Evolutionary conservation across 2,329 filamentous ascomycete species (phyloP).

Genomic region (Zalaria obscura): DNA sequence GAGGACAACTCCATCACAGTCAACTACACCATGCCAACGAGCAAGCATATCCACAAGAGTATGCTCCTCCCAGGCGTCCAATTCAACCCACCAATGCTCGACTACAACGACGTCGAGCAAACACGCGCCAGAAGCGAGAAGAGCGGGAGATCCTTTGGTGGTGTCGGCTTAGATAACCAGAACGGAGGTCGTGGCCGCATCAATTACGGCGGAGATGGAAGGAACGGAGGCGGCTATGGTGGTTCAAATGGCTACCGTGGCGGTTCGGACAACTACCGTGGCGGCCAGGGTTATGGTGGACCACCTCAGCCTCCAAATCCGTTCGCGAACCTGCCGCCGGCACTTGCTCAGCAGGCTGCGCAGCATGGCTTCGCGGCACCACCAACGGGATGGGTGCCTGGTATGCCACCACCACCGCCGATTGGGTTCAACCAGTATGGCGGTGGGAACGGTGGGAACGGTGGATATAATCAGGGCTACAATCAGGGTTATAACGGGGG

Average conservation of each 20-base stretch:
- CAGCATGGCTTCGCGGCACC: constrained; percentile 15
- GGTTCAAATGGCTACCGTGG: constrained; percentile 11
- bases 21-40: constrained; percentile 67
- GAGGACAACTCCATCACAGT: constrained; percentile 84
- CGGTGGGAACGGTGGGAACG: constrained; percentile 9
- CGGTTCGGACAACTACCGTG: constrained; percentile 10
- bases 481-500: constrained; percentile 2
- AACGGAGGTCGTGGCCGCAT: constrained; percentile 35
- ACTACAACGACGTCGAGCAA: constrained; percentile 59
- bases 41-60: constrained; percentile 68
- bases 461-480: constrained; percentile 13
- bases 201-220: constrained; percentile 34
- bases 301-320: constrained; percentile 11
- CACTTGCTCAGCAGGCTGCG: constrained; percentile 18
- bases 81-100: constrained; percentile 57
- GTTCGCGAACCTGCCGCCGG: constrained; percentile 16
- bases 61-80: constrained; percentile 81
- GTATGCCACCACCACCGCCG: constrained; percentile 11
- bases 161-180: constrained; percentile 43
- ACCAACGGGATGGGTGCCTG: constrained; percentile 10
- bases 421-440: constrained; percentile 8
- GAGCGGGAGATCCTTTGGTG: constrained; percentile 56
- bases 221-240: constrained; percentile 12
- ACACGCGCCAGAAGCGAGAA: constrained; percentile 52
- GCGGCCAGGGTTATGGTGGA: constrained; percentile 11